Base-by-base conservation (phyloP, 2,329 filamentous ascomycete species). In the Apiospora saccharicola region DNA sequence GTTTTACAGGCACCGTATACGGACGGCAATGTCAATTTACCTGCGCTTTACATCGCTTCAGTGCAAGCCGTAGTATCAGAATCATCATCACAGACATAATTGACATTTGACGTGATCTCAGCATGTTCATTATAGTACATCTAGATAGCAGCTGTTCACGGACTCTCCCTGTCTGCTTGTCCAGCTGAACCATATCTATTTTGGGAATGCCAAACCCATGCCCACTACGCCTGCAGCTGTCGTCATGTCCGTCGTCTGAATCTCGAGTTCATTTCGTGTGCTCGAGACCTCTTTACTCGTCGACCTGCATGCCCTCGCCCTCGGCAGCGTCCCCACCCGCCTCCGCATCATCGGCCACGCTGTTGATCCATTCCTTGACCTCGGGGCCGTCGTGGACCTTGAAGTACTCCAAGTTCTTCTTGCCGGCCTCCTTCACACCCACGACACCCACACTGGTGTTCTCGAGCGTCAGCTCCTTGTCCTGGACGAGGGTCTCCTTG, bases 381-480 rank as follows among this genome's bases (percentile, higher is more conserved):
- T 96, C 94, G 81, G 94, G 91, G 19, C 95, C 95, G 82, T 99
- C 96, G 79, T 93, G 96, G 76, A 98, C 87, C 87, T 93, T 94
- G 86, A 98, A 98, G 75, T 90, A 90, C 87, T 98, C 94, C 44
- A 93, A 84, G 71, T 80, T 84, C 82, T 88, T 89, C 81, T 86
- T 86, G 71, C 85, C 85, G 8, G 85, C 84, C 73, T 84, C 83
- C 75, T 82, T 85, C 68, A 89, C 85, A 13, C 95, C 95, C 30
- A 95, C 93, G 74, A 98, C 88, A 49, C 94, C 95, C 71, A 99
- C 90, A 77, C 94, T 98, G 71, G 95, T 98, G 86, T 99, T 99
- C 83, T 98, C 96, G 53, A 98, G 90, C 71, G 96, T 98, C 82
- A 99, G 86, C 88, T 98, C 95, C 87, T 97, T 97, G 85, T 99